phyloP scores from a whole-genome alignment of 2,329 filamentous ascomycete genomes.

The Alternaria conjuncta region DNA sequence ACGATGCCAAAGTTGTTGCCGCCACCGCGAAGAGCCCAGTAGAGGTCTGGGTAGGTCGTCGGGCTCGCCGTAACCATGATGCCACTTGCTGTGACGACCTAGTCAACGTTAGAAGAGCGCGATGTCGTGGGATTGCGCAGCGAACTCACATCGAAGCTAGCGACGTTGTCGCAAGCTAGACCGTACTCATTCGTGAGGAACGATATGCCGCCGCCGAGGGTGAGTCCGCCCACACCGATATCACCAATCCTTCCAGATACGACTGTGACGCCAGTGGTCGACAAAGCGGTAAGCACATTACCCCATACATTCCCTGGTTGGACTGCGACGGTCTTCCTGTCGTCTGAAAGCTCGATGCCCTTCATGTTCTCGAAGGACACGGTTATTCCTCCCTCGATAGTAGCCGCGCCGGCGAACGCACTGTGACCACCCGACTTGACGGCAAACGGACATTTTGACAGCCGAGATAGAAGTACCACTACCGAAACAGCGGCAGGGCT shows the following conservation, averaged over 20 bases:
- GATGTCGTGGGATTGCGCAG: fast-evolving
- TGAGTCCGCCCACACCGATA: slow-evolving; percentile 41
- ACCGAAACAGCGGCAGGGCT: slow-evolving; percentile 19
- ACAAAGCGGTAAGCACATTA: slow-evolving; percentile 35
- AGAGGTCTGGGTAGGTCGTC: slow-evolving; percentile 27
- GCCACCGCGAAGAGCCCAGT: slow-evolving; percentile 40
- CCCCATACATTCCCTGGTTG: slow-evolving; percentile 45
- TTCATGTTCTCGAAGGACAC: slow-evolving; percentile 49
- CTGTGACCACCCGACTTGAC: slow-evolving; percentile 54
- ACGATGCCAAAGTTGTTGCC: slow-evolving; percentile 35
- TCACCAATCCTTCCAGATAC: slow-evolving; percentile 39
- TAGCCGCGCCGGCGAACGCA: slow-evolving; percentile 47
- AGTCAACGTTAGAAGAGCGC: not conserved
- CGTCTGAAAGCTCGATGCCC: slow-evolving; percentile 27
- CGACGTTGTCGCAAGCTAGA: slow-evolving; percentile 25
- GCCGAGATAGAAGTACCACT: slow-evolving; percentile 16
- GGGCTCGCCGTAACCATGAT: slow-evolving; percentile 16
- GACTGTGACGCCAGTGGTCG: slow-evolving; percentile 22
- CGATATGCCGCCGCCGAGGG: slow-evolving; percentile 35
- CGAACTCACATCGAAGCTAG: slow-evolving; percentile 19
- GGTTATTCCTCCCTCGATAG: slow-evolving; percentile 52
- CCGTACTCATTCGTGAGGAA: slow-evolving; percentile 26
- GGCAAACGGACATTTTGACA: slow-evolving; percentile 45
- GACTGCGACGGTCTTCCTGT: slow-evolving; percentile 33
- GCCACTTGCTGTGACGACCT: slow-evolving; percentile 48